These are phyloP conservation scores for Dendrocalamus sinicus DNA, from an alignment of 176 grass and related monocot species.

Conservation along the genomic window DNA sequence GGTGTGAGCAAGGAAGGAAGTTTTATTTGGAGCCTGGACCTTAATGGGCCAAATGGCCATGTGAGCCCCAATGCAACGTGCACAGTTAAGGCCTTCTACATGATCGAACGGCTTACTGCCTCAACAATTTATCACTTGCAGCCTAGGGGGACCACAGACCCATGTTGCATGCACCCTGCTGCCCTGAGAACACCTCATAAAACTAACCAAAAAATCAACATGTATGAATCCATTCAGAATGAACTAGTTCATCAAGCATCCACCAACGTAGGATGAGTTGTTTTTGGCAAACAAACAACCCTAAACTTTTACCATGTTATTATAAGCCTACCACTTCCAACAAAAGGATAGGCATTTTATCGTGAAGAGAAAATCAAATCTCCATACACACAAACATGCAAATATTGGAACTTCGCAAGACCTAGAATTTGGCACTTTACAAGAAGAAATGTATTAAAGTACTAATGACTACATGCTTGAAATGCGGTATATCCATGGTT, in stretches of 20 bases:
- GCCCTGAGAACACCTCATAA: not conserved
- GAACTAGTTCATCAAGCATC: not conserved
- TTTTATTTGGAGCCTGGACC: not conserved
- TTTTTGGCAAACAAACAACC: not conserved
- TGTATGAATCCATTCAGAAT: not conserved
- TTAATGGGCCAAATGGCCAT: not conserved
- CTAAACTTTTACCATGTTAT: not conserved
- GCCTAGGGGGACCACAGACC: not conserved
- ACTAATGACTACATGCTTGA: not conserved
- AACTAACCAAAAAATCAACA: not conserved
- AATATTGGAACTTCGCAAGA: slow-evolving; percentile 1
- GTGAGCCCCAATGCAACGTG: not conserved
- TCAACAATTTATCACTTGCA: not conserved
- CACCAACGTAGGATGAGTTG: not conserved
- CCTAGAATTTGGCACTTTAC: not conserved
- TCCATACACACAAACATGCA: not conserved
- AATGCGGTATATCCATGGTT: not conserved
- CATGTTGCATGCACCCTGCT: not conserved
- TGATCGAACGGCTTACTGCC: not conserved
- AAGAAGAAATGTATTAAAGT: not conserved
- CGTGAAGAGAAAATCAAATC: slow-evolving; percentile 10
- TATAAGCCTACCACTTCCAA: not conserved
- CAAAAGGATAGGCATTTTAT: not conserved
- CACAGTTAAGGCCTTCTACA: not conserved
- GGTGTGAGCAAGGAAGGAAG: not conserved